Evolutionary conservation across 2,329 filamentous ascomycete species (phyloP).

Genomic region (Colletotrichum sojae): DNA sequence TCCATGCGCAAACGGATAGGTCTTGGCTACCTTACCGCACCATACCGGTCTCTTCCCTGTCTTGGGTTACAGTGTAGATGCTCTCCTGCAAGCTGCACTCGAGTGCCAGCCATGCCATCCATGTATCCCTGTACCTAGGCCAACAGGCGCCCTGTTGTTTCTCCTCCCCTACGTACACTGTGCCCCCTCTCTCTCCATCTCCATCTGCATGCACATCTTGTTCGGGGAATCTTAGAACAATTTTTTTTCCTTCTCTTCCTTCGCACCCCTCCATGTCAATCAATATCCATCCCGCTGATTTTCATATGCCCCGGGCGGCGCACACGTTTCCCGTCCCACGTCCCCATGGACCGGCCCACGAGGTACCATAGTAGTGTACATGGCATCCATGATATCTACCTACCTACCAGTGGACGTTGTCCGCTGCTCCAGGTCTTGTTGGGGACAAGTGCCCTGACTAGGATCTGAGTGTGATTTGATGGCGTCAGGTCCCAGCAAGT

Average conservation of each 20-base stretch:
- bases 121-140: too few relatives aligned
- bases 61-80: slow-evolving; percentile 27
- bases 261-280: slow-evolving; percentile 5
- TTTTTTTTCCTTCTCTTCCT: slow-evolving; percentile 10
- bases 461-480: slow-evolving; percentile 30
- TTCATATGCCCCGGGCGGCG: slow-evolving; percentile 17
- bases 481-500: slow-evolving; percentile 26
- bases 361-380: neutral
- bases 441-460: slow-evolving; percentile 24
- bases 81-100: slow-evolving; percentile 17
- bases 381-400: neutral
- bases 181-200: neutral
- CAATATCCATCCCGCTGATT: slow-evolving; percentile 21
- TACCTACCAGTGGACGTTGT: neutral
- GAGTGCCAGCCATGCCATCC: slow-evolving; percentile 11
- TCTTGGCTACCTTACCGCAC: neutral
- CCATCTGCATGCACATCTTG: slow-evolving; percentile 21
- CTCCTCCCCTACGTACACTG: neutral
- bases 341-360: neutral
- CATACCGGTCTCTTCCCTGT: neutral
- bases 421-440: slow-evolving; percentile 16
- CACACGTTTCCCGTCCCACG: slow-evolving; percentile 13
- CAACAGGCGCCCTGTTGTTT: slow-evolving; percentile 18
- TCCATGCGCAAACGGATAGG: too few relatives aligned
- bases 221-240: slow-evolving; percentile 15